Evolutionary conservation across 805 yeast species (phyloP), one percentile per base, ranked within the genome.

Genomic region (Ogataea haglerorum): DNA sequence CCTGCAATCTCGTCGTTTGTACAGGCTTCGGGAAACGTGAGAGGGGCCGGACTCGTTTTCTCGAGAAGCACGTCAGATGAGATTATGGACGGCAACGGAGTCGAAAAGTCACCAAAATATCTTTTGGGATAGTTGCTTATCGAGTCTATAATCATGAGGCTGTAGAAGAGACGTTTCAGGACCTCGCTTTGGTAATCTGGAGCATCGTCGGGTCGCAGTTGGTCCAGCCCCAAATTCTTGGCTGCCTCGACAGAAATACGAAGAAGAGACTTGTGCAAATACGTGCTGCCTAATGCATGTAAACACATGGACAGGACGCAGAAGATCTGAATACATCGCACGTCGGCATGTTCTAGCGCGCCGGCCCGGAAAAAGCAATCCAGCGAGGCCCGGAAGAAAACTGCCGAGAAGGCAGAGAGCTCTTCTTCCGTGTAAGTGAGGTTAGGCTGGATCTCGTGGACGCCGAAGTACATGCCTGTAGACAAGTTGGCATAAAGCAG

Each of bases 121-220:
- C 53, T 43, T n/a, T 46, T 42, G 6, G 57, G 56, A 33, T 53
- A 52, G 28, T 54, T 56, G 33, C 56, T 52, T 30, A 56, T 31
- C 1, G 57, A 46, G 35, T 56, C 60, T 16, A 56, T 50, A 17
- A 56, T 54, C 33, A 52, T 47, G 12, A 56, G 34, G 33, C 54
- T 54, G 36, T 53, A 49, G 51, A 57, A 56, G 3, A 56, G 33
- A 14, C 60, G 39, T 43, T 51, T 56, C 9, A 39, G 26, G 8
- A 56, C 21, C 30, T 56, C 60, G n/a, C 36, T 38, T 19, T 54
- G 46, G 24, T 46, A 52, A 13, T 40, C 38, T 5, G 48, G 33
- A 15, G 36, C 23, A 4, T 26, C 26, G 10, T 30, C 30, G 13
- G 34, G 30, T 10, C 33, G 40, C 6, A 46, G 26, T 3, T 16